A percentile compares a stretch with the other conserved stretches of the same genome.
These are phyloP conservation scores for Rhizopogon vesiculosus DNA, from an alignment of 768 basidiomycete genomes.

Conservation along the genomic window DNA sequence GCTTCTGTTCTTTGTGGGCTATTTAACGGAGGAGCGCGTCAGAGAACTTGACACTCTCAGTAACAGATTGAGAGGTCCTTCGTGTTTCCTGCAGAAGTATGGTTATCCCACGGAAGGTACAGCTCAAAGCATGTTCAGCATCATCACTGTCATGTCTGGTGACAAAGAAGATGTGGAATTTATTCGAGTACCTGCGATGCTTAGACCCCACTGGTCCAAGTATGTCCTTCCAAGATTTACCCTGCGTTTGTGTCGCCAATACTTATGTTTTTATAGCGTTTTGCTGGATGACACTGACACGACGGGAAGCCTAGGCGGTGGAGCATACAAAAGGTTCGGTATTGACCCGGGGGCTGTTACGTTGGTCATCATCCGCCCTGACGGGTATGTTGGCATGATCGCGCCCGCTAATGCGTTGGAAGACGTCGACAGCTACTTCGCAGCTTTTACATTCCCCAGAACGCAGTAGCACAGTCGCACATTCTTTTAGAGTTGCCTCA, in stretches of 20 bases:
- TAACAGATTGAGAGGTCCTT: conserved; percentile 16
- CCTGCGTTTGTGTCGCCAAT: background rate
- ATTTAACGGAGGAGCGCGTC: conserved; percentile 15
- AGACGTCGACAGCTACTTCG: conserved; percentile 47
- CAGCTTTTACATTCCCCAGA: conserved; percentile 32
- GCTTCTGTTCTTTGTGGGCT: conserved; percentile 29
- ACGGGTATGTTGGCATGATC: conserved; percentile 36
- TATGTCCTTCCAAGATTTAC: conserved; percentile 16
- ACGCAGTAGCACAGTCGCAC: background rate
- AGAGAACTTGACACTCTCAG: conserved; percentile 21
- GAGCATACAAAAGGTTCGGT: conserved; percentile 30
- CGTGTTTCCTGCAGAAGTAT: conserved; percentile 21
- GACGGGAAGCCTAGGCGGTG: conserved; percentile 25
- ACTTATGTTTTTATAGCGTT: conserved; percentile 19
- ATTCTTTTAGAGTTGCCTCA: no score
- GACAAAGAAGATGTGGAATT: conserved; percentile 29
- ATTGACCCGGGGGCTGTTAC: conserved; percentile 23
- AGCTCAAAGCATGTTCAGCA: conserved; percentile 25
- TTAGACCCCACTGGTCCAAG: conserved; percentile 41
- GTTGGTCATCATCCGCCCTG: conserved; percentile 34
- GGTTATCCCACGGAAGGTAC: conserved; percentile 14
- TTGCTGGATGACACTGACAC: conserved; percentile 32
- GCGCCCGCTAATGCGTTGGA: conserved; percentile 18
- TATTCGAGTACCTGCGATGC: conserved; percentile 25
- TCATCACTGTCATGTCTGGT: conserved; percentile 20